Base-by-base conservation (phyloP, 208 protist genomes). In the Borovskyia barvae region DNA sequence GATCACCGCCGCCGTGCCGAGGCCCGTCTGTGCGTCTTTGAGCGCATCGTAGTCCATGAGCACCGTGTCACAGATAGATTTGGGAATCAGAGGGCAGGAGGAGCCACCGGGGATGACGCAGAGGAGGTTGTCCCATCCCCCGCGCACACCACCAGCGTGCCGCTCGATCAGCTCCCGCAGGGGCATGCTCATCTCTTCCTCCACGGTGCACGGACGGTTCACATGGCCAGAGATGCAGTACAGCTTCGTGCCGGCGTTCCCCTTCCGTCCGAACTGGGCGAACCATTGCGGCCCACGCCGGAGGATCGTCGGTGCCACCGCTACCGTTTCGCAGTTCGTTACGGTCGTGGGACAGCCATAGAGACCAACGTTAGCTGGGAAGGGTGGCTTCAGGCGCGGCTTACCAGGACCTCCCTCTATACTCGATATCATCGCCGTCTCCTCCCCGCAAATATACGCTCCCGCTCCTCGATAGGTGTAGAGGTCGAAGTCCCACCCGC, bases 381-480 rank as follows among this genome's bases (percentile, higher is more conserved):
- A 99, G 12, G 98, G 98, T 35, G 98, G 98, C 88, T 99, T 99
- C 61, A 99, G 84, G 46, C 98, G 82, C 39, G 98, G 98, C 73
- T 99, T 98, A 39, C 98, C 97, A 42, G 81, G 92, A 33, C 97
- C 97, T 29, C 98, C 98, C 68, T 99, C 98, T 24, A 99, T 55
- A 41, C 85, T 97, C 54, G 98, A 93, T 47, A 99, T 97, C 78
- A 99, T 96, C 7, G 90, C 94, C 33, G 98, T 99, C 72, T 99
- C 98, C 74, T 99, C 98, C 22, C 98, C 98, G 65, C 98, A 99
- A 72, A 99, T 99, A 80, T 99, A 99, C 15, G 98, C 98, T 14
- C 98, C 98, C 12, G 97, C 97, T 53, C 97, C 98, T 60, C 95
- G 79, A 75, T 99, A 98, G 24, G 98, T 85, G 82, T 98, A 99